A percentile compares a stretch with the other conserved stretches of the same genome.
Conservation (phyloP, 208 protist species). For the Porcisia deanei region DNA sequence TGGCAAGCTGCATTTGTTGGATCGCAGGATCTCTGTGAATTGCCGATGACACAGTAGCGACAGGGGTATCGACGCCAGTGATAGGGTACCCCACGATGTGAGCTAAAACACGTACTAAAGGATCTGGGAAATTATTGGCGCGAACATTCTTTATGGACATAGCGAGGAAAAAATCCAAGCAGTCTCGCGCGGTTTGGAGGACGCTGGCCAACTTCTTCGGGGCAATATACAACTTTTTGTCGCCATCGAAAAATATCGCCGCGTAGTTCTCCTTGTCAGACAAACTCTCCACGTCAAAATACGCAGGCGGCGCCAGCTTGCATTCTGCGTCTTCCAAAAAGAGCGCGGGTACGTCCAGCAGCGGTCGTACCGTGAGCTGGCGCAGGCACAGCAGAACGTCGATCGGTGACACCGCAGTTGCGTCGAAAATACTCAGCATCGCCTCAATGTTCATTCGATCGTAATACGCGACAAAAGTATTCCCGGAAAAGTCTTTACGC, state of each 20-base stretch:
- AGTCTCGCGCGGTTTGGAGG: constrained; percentile 65
- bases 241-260: constrained; percentile 81
- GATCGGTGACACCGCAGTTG: constrained; percentile 62
- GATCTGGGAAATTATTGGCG: constrained; percentile 71
- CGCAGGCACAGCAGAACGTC: constrained; percentile 76
- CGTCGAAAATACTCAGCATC: constrained; percentile 79
- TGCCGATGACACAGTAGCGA: not conserved
- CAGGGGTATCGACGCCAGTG: constrained; percentile 13
- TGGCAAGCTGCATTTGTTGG: constrained; percentile 19
- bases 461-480: constrained; percentile 76
- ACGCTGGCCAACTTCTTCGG: constrained; percentile 44
- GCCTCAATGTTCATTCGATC: constrained; percentile 82
- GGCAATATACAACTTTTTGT: constrained; percentile 81
- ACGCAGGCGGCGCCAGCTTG: constrained; percentile 51
- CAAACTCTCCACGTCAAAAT: constrained; percentile 38
- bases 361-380: constrained; percentile 63
- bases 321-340: constrained; percentile 63
- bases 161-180: constrained; percentile 89
- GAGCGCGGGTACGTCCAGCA: constrained; percentile 46
- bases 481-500: constrained; percentile 39
- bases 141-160: constrained; percentile 75
- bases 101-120: constrained; percentile 50
- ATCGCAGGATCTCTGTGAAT: constrained; percentile 24
- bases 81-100: constrained; percentile 69
- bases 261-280: constrained; percentile 50